These are phyloP conservation scores for Lachancea sp. DNA, from an alignment of 805 yeast genomes.

Conservation along the genomic window DNA sequence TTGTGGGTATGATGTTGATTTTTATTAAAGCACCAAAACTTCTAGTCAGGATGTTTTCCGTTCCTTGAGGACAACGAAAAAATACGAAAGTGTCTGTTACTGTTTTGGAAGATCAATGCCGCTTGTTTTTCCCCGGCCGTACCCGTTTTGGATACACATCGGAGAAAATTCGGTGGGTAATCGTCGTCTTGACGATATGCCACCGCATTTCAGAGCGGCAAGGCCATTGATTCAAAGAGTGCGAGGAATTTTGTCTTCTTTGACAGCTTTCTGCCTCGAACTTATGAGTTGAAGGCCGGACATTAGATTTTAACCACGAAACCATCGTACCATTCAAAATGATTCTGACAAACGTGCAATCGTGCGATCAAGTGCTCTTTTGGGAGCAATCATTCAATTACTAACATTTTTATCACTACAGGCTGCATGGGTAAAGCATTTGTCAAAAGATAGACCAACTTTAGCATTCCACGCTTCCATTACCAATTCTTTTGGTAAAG, in stretches of 20 bases:
- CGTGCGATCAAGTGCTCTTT: no score
- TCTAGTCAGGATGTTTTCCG: slow-evolving; percentile 64
- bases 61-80: slow-evolving; percentile 13
- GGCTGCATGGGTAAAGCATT: slow-evolving; percentile 99
- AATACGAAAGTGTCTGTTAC: slow-evolving; percentile 84
- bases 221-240: slow-evolving; percentile 73
- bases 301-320: slow-evolving; percentile 33
- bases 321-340: no score
- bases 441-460: slow-evolving; percentile 88
- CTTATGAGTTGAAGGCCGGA: slow-evolving; percentile 89
- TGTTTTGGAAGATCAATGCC: slow-evolving; percentile 85
- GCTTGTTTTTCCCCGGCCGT: slow-evolving; percentile 41
- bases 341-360: no score
- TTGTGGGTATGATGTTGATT: slow-evolving; percentile 1
- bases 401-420: slow-evolving; percentile 27
- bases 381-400: not conserved
- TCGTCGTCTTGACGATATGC: slow-evolving; percentile 40
- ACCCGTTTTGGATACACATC: slow-evolving; percentile 32
- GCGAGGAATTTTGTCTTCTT: slow-evolving; percentile 14
- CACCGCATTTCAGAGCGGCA: slow-evolving; percentile 41
- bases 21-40: slow-evolving; percentile 71
- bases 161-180: slow-evolving; percentile 36
- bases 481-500: slow-evolving; percentile 96
- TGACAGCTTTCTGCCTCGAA: slow-evolving; percentile 15
- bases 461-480: slow-evolving; percentile 97